Evolutionary conservation across 2,329 filamentous ascomycete genomes (phyloP).

Genomic region (Sclerotinia minor): DNA sequence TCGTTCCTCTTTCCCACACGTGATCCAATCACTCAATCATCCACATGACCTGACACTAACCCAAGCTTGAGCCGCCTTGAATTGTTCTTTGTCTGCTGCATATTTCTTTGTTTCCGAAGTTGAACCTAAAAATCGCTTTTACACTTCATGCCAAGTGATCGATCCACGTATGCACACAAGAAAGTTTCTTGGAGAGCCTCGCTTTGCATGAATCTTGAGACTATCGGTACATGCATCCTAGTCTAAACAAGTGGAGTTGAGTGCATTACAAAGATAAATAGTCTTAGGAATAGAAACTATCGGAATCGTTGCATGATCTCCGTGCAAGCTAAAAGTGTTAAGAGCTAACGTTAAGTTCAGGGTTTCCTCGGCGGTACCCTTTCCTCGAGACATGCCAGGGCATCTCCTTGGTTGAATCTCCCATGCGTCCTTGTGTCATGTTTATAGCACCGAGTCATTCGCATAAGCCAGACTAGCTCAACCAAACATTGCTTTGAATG

Average conservation of each 20-base stretch:
- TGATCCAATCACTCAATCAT: neutral
- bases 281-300: neutral
- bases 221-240: neutral
- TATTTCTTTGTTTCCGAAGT: neutral
- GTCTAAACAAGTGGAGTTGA: neutral
- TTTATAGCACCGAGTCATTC: neutral
- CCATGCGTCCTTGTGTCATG: neutral
- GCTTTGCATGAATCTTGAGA: neutral
- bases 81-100: slow-evolving; percentile 10
- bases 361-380: neutral
- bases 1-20: neutral
- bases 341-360: neutral
- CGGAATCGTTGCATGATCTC: neutral
- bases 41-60: neutral
- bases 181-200: slow-evolving; percentile 1
- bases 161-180: neutral
- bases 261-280: neutral
- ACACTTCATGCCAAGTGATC: slow-evolving; percentile 7
- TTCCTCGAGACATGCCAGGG: neutral
- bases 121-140: slow-evolving; percentile 8
- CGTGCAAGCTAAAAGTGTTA: neutral
- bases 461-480: neutral
- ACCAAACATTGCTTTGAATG: neutral
- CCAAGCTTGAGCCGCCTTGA: neutral
- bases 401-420: neutral